phyloP scores from a whole-genome alignment of 305 asterid species.

The Fraxinus floribunda region DNA sequence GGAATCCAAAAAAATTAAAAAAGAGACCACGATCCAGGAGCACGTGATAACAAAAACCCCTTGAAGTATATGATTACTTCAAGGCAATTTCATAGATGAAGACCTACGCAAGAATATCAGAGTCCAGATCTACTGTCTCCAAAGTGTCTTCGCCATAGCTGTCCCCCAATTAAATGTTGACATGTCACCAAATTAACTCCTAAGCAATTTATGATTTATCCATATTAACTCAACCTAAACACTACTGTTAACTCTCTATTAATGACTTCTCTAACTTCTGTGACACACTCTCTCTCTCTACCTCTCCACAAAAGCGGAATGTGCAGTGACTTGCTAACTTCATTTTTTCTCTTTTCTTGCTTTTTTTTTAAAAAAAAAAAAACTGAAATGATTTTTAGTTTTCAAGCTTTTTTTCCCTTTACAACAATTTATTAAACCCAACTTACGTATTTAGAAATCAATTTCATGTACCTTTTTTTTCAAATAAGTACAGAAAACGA shows the following conservation, averaged over 20 bases:
- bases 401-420: not conserved
- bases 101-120: not conserved
- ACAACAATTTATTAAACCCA: not conserved
- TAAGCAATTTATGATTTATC: not conserved
- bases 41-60: not conserved
- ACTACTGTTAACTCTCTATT: not conserved
- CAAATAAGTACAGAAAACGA: not conserved
- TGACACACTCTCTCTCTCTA: too few species aligned
- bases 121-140: not conserved
- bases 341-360: not conserved
- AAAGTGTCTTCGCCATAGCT: not conserved
- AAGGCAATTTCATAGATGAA: not conserved
- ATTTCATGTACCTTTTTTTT: not conserved
- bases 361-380: too few species aligned
- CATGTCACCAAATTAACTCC: not conserved
- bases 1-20: not conserved
- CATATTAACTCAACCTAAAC: not conserved
- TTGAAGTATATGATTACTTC: not conserved
- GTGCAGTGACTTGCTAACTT: not conserved
- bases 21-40: not conserved
- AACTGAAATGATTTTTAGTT: too few species aligned
- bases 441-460: not conserved
- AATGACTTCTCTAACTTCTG: not conserved
- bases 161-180: not conserved
- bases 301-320: not conserved